Evolutionary conservation across 2,329 filamentous ascomycete species (phyloP), one percentile per base, ranked within the genome.

Genomic region (Xylariaceae sp.): DNA sequence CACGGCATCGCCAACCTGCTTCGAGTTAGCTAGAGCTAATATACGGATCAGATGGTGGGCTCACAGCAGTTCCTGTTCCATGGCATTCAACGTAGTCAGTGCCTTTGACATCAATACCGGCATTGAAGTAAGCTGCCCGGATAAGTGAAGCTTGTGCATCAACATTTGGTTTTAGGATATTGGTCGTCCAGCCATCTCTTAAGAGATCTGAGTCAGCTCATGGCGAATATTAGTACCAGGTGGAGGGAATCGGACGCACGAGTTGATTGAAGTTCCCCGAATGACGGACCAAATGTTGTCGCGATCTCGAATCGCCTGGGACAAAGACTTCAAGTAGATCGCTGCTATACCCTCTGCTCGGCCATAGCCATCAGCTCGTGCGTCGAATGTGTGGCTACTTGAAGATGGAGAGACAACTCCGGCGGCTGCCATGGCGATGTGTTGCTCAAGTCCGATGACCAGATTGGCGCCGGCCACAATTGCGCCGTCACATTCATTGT

Each of bases 401-500:
- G 45, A 49, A 1, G 54, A 43, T 3, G 54, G n/a, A 1, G 57
- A 59, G 5, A 57, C 12, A 13, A 48, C 57, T 1, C 52, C 55
- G 3, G 72, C 48, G 12, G 57, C 60, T 28, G 52, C 28, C 9
- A 61, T 34, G 33, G 41, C 48, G 6, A 62, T 60, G 2, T 58
- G 47, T 1, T 53, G 18, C 5, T 61, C 51, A 1, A 65, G 67
- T 13, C 48, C 55, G 1, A 62, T 38, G 6, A 70, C 62, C 28
- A 65, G 42, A 54, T 66, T 69, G 1, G 55, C 34, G 1, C 57
- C 62, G 11, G 51, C 59, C 2, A 69, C 68, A 10, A 71, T 41
- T 5, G 69, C 70, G 6, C 42, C 17, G 12, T 58, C 50, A n/a
- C 58, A 60, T 10, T 63, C 60, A 10, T 54, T 54, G 16, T 36